Base-by-base conservation (phyloP, 768 basidiomycete species). In the Phylloporus arenicola region DNA sequence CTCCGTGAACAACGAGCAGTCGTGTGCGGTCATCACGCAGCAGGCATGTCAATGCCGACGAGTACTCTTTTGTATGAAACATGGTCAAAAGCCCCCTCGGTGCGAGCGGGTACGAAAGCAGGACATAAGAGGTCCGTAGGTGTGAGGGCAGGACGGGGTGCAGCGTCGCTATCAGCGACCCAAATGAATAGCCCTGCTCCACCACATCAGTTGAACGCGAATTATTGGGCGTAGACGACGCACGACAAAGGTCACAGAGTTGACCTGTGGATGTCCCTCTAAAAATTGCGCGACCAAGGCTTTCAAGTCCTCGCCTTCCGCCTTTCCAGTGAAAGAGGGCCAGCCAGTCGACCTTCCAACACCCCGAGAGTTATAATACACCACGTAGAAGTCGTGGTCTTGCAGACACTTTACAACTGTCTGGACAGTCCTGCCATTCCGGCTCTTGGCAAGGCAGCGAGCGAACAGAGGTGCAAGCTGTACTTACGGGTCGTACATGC, bases 31-130 rank as follows among this genome's bases (percentile, higher is more conserved):
- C 65, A 31, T 82, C 65, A 25, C 59, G 63, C 27, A 86, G 52
- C 31, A 90, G 74, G 10, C 68, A 64, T 25, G 73, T 66, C 43
- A 92, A 68, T 16, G 75, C 74, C 2, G 66, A 63, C 13, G 71
- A 70, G 57, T 92, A 90, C 12, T 70, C 72, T 9, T 68, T 67
- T 4, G 81, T 68, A 46, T 75, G 72, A 71, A 92, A 91, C 46
- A 85, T 62, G 20, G 88, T 91, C 40, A 92, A 71, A 64, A 82
- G 76, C 11, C 74, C 72, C 45, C 86, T 74, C 8, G 83, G 81
- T 13, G 82, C 79, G 5, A 91, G 69, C 0, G 89, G 89, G 60
- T 92, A 91, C 3, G 88, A 90, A 19, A 92, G 66, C 35, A 92
- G 63, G 40, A 89, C 70, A 63, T 89, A 85, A 12, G 77, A 77